Conservation (phyloP, 1,284 basidiomycete species). For the Meripilus lineatus region DNA sequence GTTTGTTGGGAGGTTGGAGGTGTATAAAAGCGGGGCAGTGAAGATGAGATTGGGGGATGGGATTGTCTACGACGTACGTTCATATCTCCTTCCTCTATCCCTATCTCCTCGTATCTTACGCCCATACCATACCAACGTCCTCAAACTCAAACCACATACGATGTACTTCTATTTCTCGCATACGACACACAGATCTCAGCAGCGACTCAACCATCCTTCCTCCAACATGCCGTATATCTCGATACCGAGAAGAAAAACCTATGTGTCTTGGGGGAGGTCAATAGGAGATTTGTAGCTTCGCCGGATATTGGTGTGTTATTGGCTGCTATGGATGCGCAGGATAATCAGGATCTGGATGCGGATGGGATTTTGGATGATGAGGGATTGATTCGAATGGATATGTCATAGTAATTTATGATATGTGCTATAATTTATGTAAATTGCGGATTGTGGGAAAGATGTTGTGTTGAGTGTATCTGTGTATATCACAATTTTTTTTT, state of each 20-base stretch:
- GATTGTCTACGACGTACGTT: constrained; percentile 76
- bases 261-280: constrained; percentile 78
- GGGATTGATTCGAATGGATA: no score
- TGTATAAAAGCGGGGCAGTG: constrained; percentile 81
- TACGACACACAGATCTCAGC: constrained; percentile 59
- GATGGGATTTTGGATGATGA: no score
- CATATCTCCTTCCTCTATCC: constrained; percentile 6
- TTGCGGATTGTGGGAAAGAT: no score
- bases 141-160: neutral
- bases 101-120: neutral
- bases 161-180: constrained; percentile 6
- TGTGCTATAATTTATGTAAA: no score
- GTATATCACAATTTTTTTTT: no score
- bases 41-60: constrained; percentile 81
- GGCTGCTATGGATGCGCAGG: constrained; percentile 68
- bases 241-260: constrained; percentile 58
- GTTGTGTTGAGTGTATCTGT: no score
- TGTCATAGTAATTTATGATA: no score
- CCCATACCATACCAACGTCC: neutral
- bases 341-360: no score
- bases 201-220: constrained; percentile 83
- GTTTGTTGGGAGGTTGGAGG: constrained; percentile 75
- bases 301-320: constrained; percentile 82
- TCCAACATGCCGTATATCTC: constrained; percentile 82
- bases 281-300: constrained; percentile 81